Evolutionary conservation across 2,329 filamentous ascomycete species (phyloP), one percentile per base, ranked within the genome.

Genomic region (Xylaria sp.): DNA sequence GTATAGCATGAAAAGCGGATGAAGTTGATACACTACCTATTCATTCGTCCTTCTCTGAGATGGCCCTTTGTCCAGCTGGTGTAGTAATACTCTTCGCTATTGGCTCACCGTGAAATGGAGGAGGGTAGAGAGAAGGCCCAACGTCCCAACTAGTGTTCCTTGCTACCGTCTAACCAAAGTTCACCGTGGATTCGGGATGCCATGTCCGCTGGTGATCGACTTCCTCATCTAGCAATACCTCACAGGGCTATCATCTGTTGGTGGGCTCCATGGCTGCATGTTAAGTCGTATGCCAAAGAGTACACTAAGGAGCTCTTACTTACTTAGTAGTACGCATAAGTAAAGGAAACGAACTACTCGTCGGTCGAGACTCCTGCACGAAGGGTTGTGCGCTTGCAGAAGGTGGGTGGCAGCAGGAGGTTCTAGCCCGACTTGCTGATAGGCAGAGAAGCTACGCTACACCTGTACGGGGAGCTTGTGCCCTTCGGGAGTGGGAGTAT

Each of bases 21-120:
- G 42, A 25, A 32, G n/a, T 25, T 32, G 5, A 13, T 40, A 37
- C 6, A 40, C 53, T 21, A 6, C 27, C 29, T 32, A 32, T 9
- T 25, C 4, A 16, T n/a, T 40, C 32, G n/a, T 25, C 9, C 9
- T 57, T 9, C 3, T 21, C 35, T 32, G 9, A 23, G 5, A 21
- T 44, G 21, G 40, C 8, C 18, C 18, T 29, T 40, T 53, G 47
- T 35, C 42, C 40, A 21, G 53, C n/a, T 29, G 53, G 60, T 58
- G 60, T 67, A 37, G 58, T 53, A 61, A 23, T 60, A 59, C 23
- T 47, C 1, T 27, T 59, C 23, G 27, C 37, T 60, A 66, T 58
- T 63, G 59, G 59, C 32, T 67, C n/a, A 21, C 10, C 2, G n/a
- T 40, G 32, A 48, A 63, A 60, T 1, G 37, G 50, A n/a, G 40